phyloP scores from a whole-genome alignment of 257 asterid genomes.

The Coffea canephora region DNA sequence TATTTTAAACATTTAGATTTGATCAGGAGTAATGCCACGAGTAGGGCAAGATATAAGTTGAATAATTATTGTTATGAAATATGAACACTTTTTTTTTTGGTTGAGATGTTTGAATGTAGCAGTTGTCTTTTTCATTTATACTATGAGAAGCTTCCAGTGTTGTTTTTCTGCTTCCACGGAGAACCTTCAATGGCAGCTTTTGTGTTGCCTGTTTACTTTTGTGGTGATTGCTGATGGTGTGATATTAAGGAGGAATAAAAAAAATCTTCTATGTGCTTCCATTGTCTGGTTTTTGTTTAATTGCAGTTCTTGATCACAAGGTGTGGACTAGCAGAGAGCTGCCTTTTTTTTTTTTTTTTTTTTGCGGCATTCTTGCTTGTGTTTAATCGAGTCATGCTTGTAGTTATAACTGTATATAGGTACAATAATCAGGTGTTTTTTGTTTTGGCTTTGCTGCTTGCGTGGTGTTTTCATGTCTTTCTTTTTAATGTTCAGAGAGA shows the following conservation, averaged over 20 bases:
- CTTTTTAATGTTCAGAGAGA: neutral
- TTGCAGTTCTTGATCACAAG: neutral
- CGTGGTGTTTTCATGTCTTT: neutral
- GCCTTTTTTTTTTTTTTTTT: neutral
- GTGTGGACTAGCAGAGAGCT: neutral
- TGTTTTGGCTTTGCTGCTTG: neutral
- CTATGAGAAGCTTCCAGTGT: no score
- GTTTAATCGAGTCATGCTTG: neutral
- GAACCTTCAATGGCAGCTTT: neutral
- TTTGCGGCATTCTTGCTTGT: neutral
- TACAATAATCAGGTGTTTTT: neutral
- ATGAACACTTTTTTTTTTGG: neutral
- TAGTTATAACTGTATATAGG: neutral
- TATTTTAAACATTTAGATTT: neutral
- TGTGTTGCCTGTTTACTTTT: no score
- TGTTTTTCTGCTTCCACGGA: neutral
- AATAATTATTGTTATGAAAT: neutral
- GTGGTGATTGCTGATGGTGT: neutral
- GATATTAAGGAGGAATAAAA: neutral
- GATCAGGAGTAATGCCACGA: neutral
- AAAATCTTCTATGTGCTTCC: neutral
- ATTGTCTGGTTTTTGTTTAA: neutral
- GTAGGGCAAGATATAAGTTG: neutral
- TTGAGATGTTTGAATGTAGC: neutral
- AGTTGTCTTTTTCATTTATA: neutral